Base-by-base conservation (phyloP, 495 filamentous ascomycete species). In the Neurospora sp. region DNA sequence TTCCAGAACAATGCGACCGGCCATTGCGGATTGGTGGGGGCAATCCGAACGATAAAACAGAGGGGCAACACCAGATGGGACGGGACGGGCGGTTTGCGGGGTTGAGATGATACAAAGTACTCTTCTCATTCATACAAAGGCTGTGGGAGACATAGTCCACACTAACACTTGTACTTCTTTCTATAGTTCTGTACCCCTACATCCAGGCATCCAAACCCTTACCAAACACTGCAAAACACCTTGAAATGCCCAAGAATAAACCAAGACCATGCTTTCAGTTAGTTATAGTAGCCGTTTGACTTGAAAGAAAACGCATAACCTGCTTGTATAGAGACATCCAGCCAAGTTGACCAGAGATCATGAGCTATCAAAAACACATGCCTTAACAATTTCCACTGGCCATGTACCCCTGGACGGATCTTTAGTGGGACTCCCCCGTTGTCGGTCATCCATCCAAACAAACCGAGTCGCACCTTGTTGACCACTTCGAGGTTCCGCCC, bases 61-160 rank as follows among this genome's bases (percentile, higher is more conserved):
- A 59, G 48, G 48, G 48, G 48, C 22, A 59, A 59, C 41, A 20
- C 61, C 53, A 31, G 42, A 45, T 48, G 22, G 45, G 16, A 41
- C 71, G 22, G 45, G 16, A 41, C 71, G 72, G 77, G 74, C 75
- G 75, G 75, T 76, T 74, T 40, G 75, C 70, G 77, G 75, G 73
- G 76, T 75, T 71, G 40, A 12, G 40, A 41, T 41, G 40, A 41
- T 41, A 16, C 4, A 9, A 41, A 16, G 40, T 41, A 41, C 40
- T 41, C 38, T 9, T 39, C 7, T 39, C 38, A 39, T 39, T 39
- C 38, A 39, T 9, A 39, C 9, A 39, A 8, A 39, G 1, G 9
- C 7, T 39, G 9, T 39, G 38, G 38, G 38, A 39, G 1, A 39
- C 1, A 39, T 8, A 39, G 35, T 35, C 35, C 35, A 0, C 22